Evolutionary conservation across 1,284 basidiomycete species (phyloP), one percentile per base, ranked within the genome.

Genomic region (Pseudozyma hubeiensis): DNA sequence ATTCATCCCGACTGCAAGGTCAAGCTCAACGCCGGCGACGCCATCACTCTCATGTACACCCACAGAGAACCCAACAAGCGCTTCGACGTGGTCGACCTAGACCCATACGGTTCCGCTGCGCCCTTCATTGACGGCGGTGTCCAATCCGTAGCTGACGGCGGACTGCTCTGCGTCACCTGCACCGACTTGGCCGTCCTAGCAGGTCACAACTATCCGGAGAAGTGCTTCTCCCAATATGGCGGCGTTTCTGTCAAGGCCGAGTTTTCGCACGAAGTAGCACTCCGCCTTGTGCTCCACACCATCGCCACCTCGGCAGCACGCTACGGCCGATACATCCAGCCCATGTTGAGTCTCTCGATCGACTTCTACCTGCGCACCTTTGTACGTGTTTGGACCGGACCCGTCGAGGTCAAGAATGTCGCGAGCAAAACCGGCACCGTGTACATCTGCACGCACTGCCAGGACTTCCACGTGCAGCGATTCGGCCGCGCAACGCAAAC

Each of bases 301-400:
- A 86, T 98, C 43, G 91, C 94, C 0, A 91, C 90, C 0, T 90
- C 93, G 2, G 97, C 96, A 0, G 90, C 92, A 16, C 89, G 94
- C 77, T 99, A 99, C 81, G 95, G 96, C 0, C 90, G 94, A 48
- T 92, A 91, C 81, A 93, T 99, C 72, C 90, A 92, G 73, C 96
- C 96, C 1, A 86, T 97, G n/a, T 85, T 98, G 7, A 94, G 92
- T 0, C 88, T 99, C 39, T 96, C 93, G 11, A 97, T 99, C 83
- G 97, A 99, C 83, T 99, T 99, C 84, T 99, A 99, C 84, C 91
- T 97, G 30, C 91, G 97, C 7, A 84, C 98, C 14, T 99, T 98
- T 81, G 90, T 98, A 10, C 89, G 91, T 14, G 87, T 99, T 5
- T 87, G 90, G 70, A 89, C 90, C 0, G 88, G 90, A 1, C 91